A percentile compares a stretch with the other conserved stretches of the same genome.
phyloP scores from a whole-genome alignment of 495 filamentous ascomycete genomes.

The Aspergillus incahuasiensis region DNA sequence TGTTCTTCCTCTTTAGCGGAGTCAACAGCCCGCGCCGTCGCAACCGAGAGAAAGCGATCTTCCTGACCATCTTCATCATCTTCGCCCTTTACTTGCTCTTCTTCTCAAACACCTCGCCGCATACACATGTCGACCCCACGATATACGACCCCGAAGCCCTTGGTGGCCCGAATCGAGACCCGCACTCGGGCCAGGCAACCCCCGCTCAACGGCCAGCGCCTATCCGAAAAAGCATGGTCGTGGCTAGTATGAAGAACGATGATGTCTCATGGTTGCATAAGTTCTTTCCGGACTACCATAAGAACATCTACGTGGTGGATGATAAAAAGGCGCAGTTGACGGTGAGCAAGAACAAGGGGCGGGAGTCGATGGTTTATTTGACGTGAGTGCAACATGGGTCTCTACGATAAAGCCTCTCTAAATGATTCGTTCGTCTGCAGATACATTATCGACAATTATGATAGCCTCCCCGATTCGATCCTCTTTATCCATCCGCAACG shows the following conservation, averaged over 20 bases:
- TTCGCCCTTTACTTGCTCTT: slow-evolving; percentile 38
- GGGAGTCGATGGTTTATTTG: slow-evolving; percentile 56
- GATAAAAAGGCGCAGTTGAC: slow-evolving; percentile 42
- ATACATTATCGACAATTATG: slow-evolving; percentile 65
- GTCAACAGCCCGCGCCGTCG: slow-evolving; percentile 38
- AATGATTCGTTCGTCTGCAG: slow-evolving; percentile 14
- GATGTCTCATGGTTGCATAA: slow-evolving; percentile 54
- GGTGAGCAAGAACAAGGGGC: slow-evolving; percentile 49
- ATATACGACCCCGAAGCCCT: slow-evolving; percentile 21
- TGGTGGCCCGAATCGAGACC: slow-evolving; percentile 15
- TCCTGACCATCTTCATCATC: slow-evolving; percentile 39
- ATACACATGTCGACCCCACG: slow-evolving; percentile 16
- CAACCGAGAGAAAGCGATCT: slow-evolving; percentile 38
- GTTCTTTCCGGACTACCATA: slow-evolving; percentile 44
- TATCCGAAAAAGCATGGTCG: slow-evolving; percentile 47
- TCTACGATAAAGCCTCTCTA: neutral
- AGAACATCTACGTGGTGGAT: slow-evolving; percentile 51
- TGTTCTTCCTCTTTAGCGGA: slow-evolving; percentile 39
- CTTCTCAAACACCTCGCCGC: slow-evolving; percentile 26
- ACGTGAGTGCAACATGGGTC: slow-evolving; percentile 41
- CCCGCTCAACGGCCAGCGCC: slow-evolving; percentile 20
- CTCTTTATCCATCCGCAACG: slow-evolving; percentile 60
- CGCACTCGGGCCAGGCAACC: slow-evolving; percentile 24
- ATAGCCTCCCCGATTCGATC: slow-evolving; percentile 52
- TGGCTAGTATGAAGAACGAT: slow-evolving; percentile 49